These are phyloP conservation scores for Cyphellophora europaea DNA, from an alignment of 2,329 filamentous ascomycete genomes.

Conservation along the genomic window DNA sequence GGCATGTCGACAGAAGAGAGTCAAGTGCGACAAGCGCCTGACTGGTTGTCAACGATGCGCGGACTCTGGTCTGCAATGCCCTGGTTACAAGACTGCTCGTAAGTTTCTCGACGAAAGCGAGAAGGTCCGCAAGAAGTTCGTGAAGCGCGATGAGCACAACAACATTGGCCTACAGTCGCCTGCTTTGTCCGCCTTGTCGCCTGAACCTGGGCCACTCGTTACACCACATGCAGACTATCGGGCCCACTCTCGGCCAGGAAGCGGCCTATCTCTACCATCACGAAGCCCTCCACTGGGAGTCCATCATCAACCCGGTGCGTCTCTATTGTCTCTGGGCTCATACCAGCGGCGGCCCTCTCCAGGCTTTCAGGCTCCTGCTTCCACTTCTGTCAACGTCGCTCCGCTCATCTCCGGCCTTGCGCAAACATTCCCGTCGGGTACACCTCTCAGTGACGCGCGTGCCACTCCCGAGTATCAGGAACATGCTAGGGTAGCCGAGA, in stretches of 20 bases:
- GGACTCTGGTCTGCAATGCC: conserved; percentile 28
- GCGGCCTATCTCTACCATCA: neutral
- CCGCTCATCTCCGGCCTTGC: neutral
- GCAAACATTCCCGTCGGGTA: neutral
- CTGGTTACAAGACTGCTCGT: conserved; percentile 33
- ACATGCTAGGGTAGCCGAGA: neutral
- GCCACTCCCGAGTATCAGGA: neutral
- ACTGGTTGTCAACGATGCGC: conserved; percentile 29
- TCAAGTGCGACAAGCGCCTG: conserved; percentile 31
- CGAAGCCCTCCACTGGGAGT: neutral
- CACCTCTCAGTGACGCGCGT: neutral
- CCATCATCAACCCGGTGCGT: neutral
- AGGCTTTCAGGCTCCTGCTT: neutral
- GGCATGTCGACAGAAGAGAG: conserved; percentile 15
- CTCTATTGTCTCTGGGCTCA: neutral
- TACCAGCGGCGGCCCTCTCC: neutral
- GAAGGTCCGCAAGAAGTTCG: conserved; percentile 25
- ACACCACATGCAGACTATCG: neutral
- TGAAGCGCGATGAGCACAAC: neutral
- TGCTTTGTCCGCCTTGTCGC: neutral
- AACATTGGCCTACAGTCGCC: neutral
- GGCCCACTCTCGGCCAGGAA: neutral
- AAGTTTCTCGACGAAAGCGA: conserved; percentile 35
- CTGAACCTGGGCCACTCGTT: neutral
- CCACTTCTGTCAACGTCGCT: neutral